Conservation (phyloP, 1,139 yeast genomes). For the Blastobotrys aristatus region DNA sequence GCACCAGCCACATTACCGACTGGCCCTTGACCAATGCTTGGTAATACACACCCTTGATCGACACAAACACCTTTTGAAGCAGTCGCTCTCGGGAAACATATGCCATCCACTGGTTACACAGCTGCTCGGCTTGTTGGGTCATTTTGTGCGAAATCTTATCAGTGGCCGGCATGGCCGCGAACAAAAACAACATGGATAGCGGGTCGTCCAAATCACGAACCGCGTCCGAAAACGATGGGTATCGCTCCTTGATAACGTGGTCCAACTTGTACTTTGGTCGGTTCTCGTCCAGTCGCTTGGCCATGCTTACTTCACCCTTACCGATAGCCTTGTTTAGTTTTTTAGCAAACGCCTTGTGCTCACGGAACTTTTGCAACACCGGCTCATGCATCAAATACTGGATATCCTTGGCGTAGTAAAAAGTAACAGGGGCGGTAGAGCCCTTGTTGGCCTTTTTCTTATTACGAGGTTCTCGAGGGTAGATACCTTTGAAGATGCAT, state of each 20-base stretch:
- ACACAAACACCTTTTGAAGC: slow-evolving; percentile 84
- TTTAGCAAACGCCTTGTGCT: slow-evolving; percentile 89
- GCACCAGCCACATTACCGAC: slow-evolving; percentile 92
- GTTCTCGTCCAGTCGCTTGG: slow-evolving; percentile 74
- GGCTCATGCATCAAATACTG: slow-evolving; percentile 96
- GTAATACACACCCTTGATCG: slow-evolving; percentile 95
- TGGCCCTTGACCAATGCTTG: slow-evolving; percentile 89
- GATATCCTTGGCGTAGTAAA: slow-evolving; percentile 89
- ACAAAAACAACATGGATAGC: slow-evolving; percentile 85
- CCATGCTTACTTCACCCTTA: slow-evolving; percentile 85
- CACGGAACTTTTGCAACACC: slow-evolving; percentile 83
- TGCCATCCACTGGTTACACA: slow-evolving; percentile 95
- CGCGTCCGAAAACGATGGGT: slow-evolving; percentile 91
- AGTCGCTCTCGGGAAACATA: slow-evolving; percentile 80
- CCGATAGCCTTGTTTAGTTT: slow-evolving; percentile 88
- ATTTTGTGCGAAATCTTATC: slow-evolving; percentile 73
- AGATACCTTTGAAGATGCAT: slow-evolving; percentile 89
- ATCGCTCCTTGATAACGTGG: slow-evolving; percentile 88
- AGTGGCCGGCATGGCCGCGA: slow-evolving; percentile 93
- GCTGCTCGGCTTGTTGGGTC: slow-evolving; percentile 77
- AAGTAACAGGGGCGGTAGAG: slow-evolving; percentile 91
- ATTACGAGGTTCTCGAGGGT: slow-evolving; percentile 93
- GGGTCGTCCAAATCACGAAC: slow-evolving; percentile 94
- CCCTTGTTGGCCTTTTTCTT: slow-evolving; percentile 98
- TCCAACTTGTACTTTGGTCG: slow-evolving; percentile 85